phyloP scores from a whole-genome alignment of 179 eudicot genomes.

The Corrigiola litoralis region DNA sequence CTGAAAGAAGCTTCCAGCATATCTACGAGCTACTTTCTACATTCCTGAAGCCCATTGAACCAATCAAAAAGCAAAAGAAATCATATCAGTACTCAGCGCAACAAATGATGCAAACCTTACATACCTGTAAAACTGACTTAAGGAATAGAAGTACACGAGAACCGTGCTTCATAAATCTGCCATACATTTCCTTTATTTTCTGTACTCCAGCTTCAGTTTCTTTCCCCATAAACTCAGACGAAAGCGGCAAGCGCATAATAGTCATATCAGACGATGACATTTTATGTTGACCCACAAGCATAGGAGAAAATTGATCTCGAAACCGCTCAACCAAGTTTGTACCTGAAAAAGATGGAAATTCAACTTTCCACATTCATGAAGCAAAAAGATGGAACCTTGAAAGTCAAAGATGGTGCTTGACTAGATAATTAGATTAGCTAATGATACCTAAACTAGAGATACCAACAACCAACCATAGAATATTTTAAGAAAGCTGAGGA shows the following conservation, averaged over 20 bases:
- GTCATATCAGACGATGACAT: conserved; percentile 62
- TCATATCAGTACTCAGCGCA: not conserved
- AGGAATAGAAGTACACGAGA: conserved; percentile 68
- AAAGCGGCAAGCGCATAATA: conserved; percentile 88
- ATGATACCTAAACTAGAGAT: not conserved
- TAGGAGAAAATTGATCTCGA: conserved; percentile 83
- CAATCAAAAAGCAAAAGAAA: not conserved
- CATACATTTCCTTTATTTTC: conserved; percentile 50
- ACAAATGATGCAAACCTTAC: not conserved
- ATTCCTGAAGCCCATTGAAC: not conserved
- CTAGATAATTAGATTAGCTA: not conserved
- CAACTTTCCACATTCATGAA: not conserved
- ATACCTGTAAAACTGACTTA: conserved; percentile 89
- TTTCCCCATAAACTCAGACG: conserved; percentile 50
- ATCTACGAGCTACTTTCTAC: not conserved
- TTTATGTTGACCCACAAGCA: conserved; percentile 64
- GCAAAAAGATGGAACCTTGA: not conserved
- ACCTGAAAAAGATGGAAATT: conserved; percentile 41
- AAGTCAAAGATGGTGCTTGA: not conserved
- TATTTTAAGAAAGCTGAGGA: too few relatives aligned
- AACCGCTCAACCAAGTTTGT: conserved; percentile 78
- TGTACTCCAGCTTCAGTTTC: conserved; percentile 55
- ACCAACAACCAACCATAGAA: too few relatives aligned
- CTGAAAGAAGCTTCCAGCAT: too few relatives aligned
- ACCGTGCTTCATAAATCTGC: conserved; percentile 69